Base-by-base conservation (phyloP, 805 yeast genomes). In the Candida awuae region DNA sequence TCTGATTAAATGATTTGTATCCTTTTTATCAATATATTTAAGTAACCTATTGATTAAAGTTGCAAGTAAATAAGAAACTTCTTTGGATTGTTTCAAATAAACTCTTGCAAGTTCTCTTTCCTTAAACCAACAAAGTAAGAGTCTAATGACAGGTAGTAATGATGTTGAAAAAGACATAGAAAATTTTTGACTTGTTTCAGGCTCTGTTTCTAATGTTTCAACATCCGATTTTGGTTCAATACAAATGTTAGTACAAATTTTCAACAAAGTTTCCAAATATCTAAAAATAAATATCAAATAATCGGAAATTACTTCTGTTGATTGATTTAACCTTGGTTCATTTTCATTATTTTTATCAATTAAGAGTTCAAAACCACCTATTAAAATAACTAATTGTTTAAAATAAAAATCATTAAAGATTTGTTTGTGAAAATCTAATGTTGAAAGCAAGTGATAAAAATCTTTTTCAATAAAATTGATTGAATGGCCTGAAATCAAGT, bases 111-210 rank as follows among this genome's bases (percentile, higher is more conserved):
- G 47, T 42, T 67, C 68, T 40, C 74, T 66, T 32, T 70, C 69
- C 45, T 68, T 72, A 19, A 79, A 50, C 84, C 84, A 80, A 40
- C 72, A 69, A 18, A 73, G 61, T 31, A 73, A 53, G 8, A 80
- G 57, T 48, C 88, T 64, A 0, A 75, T 33, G 34, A 59, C 54
- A 36, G 63, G 74, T 47, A 60, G 56, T 18, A 61, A 45, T 8
- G 52, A 34, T 33, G 55, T 45, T 23, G 58, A 49, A 21, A 55
- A 45, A 7, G 42, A 37, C 37, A 45, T 28, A 10, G 37, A 32
- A n/a, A 32, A 23, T 7, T 31, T 34, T 19, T 28, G 28, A 14
- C 13, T 30, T 8, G 23, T 17, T 22, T 33, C 35, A 18, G 30
- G 14, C 18, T 35, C 23, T n/a, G 23, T 25, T 6, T 16, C 36